Percentiles rank a stretch among this genome's conserved stretches.
Evolutionary conservation across 116 monocot genomes (phyloP).

Genomic region (Dioscorea cayenensis): DNA sequence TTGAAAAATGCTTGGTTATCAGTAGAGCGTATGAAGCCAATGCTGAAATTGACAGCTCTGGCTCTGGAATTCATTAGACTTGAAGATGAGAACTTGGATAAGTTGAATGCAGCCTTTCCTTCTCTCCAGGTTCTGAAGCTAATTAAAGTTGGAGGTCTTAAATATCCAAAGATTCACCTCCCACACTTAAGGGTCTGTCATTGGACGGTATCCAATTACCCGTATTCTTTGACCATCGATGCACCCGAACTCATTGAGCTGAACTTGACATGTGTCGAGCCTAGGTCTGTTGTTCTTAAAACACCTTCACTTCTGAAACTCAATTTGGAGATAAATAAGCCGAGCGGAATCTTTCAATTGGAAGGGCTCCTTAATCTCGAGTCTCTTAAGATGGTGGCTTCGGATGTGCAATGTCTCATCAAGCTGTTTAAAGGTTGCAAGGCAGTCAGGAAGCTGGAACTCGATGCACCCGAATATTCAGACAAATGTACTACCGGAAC

Average conservation of each 20-base stretch:
- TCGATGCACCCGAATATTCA: constrained; percentile 8
- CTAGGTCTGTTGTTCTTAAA: constrained; percentile 27
- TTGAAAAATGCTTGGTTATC: constrained; percentile 56
- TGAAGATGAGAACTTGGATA: constrained; percentile 49
- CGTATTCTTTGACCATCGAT: constrained; percentile 25
- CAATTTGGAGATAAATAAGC: constrained; percentile 22
- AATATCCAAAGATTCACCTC: constrained; percentile 35
- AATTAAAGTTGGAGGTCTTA: constrained; percentile 50
- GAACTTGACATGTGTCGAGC: constrained; percentile 29
- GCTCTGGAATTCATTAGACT: constrained; percentile 52
- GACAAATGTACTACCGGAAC: constrained; percentile 5
- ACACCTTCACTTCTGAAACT: constrained; percentile 26
- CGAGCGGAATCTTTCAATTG: constrained; percentile 4
- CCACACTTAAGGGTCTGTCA: constrained; percentile 23
- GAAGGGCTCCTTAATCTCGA: constrained; percentile 12
- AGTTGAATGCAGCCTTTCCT: constrained; percentile 45
- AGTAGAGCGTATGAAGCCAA: constrained; percentile 33
- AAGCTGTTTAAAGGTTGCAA: constrained; percentile 12
- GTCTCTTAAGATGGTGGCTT: constrained; percentile 24
- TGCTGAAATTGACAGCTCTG: constrained; percentile 29
- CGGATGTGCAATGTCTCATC: constrained; percentile 12
- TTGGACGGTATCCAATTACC: constrained; percentile 46
- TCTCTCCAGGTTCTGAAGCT: constrained; percentile 45
- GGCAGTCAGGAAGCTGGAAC: constrained; percentile 23
- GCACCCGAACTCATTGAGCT: constrained; percentile 40